These are phyloP conservation scores for Capronia americana DNA, from an alignment of 2,329 filamentous ascomycete genomes.

Conservation along the genomic window DNA sequence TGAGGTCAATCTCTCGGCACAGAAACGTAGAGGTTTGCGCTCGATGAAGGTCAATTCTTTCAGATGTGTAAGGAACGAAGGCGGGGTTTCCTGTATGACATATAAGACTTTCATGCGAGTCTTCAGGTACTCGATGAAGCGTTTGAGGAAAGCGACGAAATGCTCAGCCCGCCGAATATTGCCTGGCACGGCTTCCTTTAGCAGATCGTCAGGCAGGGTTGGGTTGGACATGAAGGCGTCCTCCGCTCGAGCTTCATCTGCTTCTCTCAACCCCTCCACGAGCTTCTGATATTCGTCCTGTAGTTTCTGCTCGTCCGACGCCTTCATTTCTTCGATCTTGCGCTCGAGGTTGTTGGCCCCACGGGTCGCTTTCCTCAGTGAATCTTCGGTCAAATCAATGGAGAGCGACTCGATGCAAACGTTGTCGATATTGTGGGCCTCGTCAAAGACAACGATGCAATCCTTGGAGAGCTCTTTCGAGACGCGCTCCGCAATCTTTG, in stretches of 20 bases:
- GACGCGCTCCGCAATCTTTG: constrained; percentile 94
- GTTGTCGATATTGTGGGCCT: constrained; percentile 99
- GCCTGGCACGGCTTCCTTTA: constrained; percentile 94
- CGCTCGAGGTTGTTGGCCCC: constrained; percentile 89
- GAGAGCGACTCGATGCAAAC: constrained; percentile 98
- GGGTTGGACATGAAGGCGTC: constrained; percentile 98
- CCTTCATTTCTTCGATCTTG: constrained; percentile 92
- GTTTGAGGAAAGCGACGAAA: constrained; percentile 90
- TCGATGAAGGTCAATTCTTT: constrained; percentile 98
- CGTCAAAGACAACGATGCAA: constrained; percentile 97
- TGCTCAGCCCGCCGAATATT: constrained; percentile 97
- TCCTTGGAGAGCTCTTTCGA: constrained; percentile 97
- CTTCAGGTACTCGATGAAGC: constrained; percentile 97
- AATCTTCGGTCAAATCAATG: constrained; percentile 96
- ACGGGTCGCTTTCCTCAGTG: constrained; percentile 84
- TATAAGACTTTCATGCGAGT: constrained; percentile 98
- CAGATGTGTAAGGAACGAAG: constrained; percentile 89
- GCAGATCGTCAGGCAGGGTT: constrained; percentile 86
- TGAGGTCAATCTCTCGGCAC: constrained; percentile 91
- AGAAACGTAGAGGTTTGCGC: constrained; percentile 90
- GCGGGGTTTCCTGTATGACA: constrained; percentile 95
- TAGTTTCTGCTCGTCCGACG: constrained; percentile 91
- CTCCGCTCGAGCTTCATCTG: constrained; percentile 87
- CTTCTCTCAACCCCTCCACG: constrained; percentile 86
- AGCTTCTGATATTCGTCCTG: constrained; percentile 96